phyloP scores from a whole-genome alignment of 208 protist species.

The Blechomonas ayalai region DNA sequence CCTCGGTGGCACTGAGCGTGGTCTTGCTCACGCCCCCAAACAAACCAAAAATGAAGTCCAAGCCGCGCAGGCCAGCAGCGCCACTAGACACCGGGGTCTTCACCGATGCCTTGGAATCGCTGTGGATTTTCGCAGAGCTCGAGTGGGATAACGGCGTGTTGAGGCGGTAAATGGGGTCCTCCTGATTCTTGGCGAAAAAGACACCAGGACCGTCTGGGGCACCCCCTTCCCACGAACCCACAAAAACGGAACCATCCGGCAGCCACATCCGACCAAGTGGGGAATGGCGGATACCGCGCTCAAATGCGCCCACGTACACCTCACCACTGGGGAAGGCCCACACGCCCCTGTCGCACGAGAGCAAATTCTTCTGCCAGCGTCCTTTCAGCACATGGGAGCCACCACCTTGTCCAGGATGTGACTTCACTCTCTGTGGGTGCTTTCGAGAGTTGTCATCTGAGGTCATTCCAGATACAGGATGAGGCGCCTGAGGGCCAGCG shows the following conservation, averaged over 20 bases:
- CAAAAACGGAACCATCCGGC: constrained; percentile 64
- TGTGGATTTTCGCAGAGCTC: too few relatives aligned
- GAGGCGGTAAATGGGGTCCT: constrained; percentile 43
- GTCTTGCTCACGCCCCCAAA: too few relatives aligned
- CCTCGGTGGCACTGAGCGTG: too few relatives aligned
- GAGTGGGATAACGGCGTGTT: too few relatives aligned
- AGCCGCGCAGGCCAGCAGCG: too few relatives aligned
- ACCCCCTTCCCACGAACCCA: constrained; percentile 53
- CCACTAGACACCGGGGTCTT: too few relatives aligned
- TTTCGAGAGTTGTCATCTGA: too few relatives aligned
- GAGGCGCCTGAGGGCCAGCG: constrained; percentile 8
- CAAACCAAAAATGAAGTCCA: too few relatives aligned
- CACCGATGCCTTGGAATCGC: too few relatives aligned
- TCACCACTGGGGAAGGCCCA: constrained; percentile 72
- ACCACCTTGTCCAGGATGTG: too few relatives aligned
- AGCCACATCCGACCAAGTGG: constrained; percentile 31
- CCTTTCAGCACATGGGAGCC: constrained; percentile 66
- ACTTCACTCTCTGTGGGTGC: too few relatives aligned
- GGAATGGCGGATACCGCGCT: constrained; percentile 26
- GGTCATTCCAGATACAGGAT: too few relatives aligned
- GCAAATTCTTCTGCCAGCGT: constrained; percentile 48
- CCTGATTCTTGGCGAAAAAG: constrained; percentile 46
- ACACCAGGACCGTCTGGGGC: constrained; percentile 44
- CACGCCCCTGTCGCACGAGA: constrained; percentile 41
- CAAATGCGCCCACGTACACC: constrained; percentile 66